A percentile compares a stretch with the other conserved stretches of the same genome.
These are phyloP conservation scores for Krasilnikovozyma curviuscula DNA, from an alignment of 768 basidiomycete species.

Conservation along the genomic window DNA sequence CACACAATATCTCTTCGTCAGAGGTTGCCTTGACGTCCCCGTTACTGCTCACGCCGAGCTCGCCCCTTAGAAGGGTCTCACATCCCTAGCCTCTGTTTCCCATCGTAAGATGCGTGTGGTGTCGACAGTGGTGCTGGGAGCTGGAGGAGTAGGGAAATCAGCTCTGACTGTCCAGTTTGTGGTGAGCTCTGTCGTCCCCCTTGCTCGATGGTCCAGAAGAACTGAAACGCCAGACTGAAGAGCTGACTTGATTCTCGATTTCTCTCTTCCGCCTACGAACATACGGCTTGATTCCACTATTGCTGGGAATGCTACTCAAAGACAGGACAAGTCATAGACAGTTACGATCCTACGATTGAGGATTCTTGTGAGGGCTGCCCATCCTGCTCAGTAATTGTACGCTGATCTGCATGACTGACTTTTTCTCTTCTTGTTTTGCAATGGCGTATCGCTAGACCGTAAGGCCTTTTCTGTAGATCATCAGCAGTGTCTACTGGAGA, in stretches of 20 bases:
- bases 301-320: too few relatives aligned
- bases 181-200: background rate
- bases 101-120: too few relatives aligned
- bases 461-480: background rate
- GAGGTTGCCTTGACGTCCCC: too few relatives aligned
- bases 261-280: background rate
- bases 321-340: background rate
- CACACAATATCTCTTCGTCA: too few relatives aligned
- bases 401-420: background rate
- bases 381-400: background rate
- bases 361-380: background rate
- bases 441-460: background rate
- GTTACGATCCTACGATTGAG: constrained; percentile 7
- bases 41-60: too few relatives aligned
- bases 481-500: constrained; percentile 3
- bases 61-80: too few relatives aligned
- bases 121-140: constrained; percentile 1
- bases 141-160: constrained; percentile 3
- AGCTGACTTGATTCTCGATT: background rate
- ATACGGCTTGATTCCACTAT: too few relatives aligned
- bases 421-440: background rate
- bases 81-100: too few relatives aligned
- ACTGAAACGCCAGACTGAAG: background rate
- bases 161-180: constrained; percentile 1
- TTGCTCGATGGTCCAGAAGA: background rate